Conservation (phyloP, 2,329 filamentous ascomycete species). For the Colletotrichum cuscutae region DNA sequence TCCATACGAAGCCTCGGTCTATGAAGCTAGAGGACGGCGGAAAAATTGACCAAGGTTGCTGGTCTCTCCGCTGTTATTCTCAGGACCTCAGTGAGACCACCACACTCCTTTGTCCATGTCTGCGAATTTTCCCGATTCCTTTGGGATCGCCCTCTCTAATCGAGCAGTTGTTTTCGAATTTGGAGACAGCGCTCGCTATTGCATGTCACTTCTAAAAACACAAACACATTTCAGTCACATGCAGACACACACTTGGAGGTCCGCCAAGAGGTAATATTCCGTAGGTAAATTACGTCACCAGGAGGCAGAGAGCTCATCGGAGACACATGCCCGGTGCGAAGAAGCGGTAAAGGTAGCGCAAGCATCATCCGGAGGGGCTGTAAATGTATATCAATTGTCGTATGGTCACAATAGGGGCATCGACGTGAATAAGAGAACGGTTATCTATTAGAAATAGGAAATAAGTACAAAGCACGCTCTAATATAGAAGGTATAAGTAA, state of each 20-base stretch:
- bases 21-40: not conserved
- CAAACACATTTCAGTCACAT: not conserved
- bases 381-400: not conserved
- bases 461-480: too few species aligned
- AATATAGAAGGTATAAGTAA: too few species aligned
- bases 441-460: too few species aligned
- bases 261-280: not conserved
- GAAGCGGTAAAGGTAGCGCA: not conserved
- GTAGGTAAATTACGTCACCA: not conserved
- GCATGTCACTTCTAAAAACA: too few species aligned
- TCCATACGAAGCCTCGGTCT: slow-evolving; percentile 10
- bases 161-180: too few species aligned
- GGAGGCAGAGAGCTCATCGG: not conserved
- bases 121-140: not conserved
- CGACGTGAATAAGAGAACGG: too few species aligned
- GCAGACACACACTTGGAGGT: not conserved
- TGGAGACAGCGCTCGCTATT: too few species aligned
- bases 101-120: accelerated
- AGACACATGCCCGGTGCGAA: too few species aligned
- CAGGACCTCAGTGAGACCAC: accelerated
- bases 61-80: not conserved
- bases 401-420: too few species aligned
- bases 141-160: not conserved
- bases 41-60: not conserved
- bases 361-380: not conserved